Evolutionary conservation across 306 rosid genomes (phyloP), one percentile per base, ranked within the genome.

Genomic region (Oxytropis ochrocephala): DNA sequence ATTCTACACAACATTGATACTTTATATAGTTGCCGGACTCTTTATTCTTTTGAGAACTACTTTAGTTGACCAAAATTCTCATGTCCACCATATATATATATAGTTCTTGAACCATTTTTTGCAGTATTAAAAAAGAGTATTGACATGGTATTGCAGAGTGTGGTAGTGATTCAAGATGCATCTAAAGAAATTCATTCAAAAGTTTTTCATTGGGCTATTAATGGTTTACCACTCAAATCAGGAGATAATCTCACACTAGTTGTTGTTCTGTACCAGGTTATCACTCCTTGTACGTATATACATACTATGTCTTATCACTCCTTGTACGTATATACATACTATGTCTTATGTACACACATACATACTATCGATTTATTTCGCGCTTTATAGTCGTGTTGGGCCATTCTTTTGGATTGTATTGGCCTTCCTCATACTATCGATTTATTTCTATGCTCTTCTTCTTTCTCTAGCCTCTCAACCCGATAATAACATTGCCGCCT

Each of bases 161-260:
- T 89, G 44, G 84, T 87, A 68, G 88, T 87, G 81, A 84, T 92
- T 67, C 81, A 84, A 46, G 98, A 89, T 70, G 86, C 86, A 48
- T 71, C 81, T 2, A 81, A 69, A 67, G 85, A 87, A 39, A 64
- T 86, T 36, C 78, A 85, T 66, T 42, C 67, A 48, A 81, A 36
- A 30, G 68, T 80, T 56, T 81, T 87, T 54, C 19, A 39, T 52
- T 79, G 89, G 86, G 80, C 91, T 50, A 64, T 75, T 53, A 39
- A 72, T 7, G 78, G 81, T 68, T 86, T 82, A 49, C 75, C 82
- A 43, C 84, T 87, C 1, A 59, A 63, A 70, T 51, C 71, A 5
- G 83, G 96, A 81, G 95, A 92, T 83, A 84, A 79, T 44, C 78
- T 92, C 56, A 86, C 77, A 35, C 48, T 89, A 17, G 72, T 89